Percentiles rank a stretch among this genome's conserved stretches.
phyloP scores from a whole-genome alignment of 768 basidiomycete species.

The Sistotremastrum suecicum region DNA sequence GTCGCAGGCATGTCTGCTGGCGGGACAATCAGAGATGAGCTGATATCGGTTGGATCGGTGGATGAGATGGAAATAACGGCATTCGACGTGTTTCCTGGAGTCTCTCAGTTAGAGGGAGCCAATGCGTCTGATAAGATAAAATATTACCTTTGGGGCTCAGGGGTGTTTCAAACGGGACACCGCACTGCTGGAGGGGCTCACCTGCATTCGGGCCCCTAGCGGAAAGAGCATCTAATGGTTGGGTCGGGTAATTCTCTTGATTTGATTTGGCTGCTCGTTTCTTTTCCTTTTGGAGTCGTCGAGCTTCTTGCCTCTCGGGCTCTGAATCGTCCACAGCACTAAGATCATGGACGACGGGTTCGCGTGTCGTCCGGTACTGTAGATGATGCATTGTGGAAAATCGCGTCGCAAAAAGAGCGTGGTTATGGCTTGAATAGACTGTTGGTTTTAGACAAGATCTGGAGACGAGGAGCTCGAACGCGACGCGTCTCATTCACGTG shows the following conservation, averaged over 20 bases:
- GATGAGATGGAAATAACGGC: no score
- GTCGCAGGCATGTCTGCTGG: no score
- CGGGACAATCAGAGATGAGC: no score
- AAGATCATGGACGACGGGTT: not conserved
- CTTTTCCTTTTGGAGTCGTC: slow-evolving; percentile 11
- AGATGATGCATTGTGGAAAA: not conserved
- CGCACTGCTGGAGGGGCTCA: no score
- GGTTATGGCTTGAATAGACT: not conserved
- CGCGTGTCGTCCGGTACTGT: not conserved
- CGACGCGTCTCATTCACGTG: not conserved
- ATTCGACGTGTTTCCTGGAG: no score
- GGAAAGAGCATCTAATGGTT: no score
- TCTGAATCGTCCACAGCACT: slow-evolving; percentile 52
- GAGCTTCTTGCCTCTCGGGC: slow-evolving; percentile 42
- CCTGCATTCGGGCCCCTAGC: no score
- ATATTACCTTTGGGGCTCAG: no score
- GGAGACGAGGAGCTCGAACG: not conserved
- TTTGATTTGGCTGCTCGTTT: slow-evolving; percentile 11
- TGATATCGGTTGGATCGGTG: no score
- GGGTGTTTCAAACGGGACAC: no score
- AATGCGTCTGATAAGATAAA: no score
- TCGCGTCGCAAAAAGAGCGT: not conserved
- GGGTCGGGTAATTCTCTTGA: slow-evolving; percentile 9
- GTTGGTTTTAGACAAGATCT: slow-evolving; percentile 1
- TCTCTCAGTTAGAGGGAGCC: no score